These are phyloP conservation scores for Cruciata laevipes DNA, from an alignment of 257 asterid species.

Conservation along the genomic window DNA sequence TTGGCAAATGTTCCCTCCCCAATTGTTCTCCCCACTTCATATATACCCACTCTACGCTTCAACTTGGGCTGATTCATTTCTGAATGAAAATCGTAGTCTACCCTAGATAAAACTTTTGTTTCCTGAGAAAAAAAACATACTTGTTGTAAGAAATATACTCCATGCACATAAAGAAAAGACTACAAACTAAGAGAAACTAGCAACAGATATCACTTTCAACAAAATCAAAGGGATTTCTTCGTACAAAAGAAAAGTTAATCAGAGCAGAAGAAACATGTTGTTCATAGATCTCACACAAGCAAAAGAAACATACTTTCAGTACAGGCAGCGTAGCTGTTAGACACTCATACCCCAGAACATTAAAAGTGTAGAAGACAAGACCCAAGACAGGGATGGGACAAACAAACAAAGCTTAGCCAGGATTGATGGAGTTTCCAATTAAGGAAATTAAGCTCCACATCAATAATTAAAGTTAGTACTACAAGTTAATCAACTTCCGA, in stretches of 20 bases:
- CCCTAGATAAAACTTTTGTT: conserved; percentile 13
- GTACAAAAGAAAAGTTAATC: not conserved
- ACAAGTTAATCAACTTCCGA: not conserved
- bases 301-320: not conserved
- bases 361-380: not conserved
- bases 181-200: not conserved
- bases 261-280: conserved; percentile 1
- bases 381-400: not conserved
- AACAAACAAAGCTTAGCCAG: not conserved
- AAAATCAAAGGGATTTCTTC: not conserved
- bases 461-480: not conserved
- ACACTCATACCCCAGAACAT: not conserved
- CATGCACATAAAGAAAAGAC: not conserved
- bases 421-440: not conserved
- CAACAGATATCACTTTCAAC: not conserved
- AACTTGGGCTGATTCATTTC: conserved; percentile 57
- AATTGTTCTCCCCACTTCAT: conserved; percentile 85
- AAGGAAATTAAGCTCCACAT: not conserved
- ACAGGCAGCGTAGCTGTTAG: not conserved
- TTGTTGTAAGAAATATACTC: not conserved
- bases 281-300: not conserved
- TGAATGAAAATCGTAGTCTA: conserved; percentile 5
- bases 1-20: conserved; percentile 97
- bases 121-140: conserved; percentile 24
- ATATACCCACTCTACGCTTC: conserved; percentile 76